A percentile compares a stretch with the other conserved stretches of the same genome.
These are phyloP conservation scores for Capsaspora owczarzaki DNA, from an alignment of 78 protist genomes.

Conservation along the genomic window DNA sequence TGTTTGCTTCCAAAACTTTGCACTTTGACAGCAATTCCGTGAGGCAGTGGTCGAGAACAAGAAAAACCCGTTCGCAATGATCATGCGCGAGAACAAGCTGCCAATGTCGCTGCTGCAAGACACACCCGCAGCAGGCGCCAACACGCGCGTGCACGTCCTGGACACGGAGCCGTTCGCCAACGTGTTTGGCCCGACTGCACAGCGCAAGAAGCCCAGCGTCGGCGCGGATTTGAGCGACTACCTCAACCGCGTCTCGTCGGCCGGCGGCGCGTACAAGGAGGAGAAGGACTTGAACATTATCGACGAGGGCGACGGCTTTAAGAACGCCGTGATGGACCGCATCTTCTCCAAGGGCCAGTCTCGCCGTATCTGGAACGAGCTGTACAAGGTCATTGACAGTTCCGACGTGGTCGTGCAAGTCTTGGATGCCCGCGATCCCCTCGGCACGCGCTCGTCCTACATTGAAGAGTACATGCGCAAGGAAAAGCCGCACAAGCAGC, in stretches of 20 bases:
- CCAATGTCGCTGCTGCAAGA: conserved; percentile 61
- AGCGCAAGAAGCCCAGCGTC: conserved; percentile 73
- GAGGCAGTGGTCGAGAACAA: conserved; percentile 35
- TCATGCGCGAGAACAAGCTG: conserved; percentile 40
- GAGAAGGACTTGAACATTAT: conserved; percentile 59
- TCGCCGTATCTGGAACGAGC: conserved; percentile 88
- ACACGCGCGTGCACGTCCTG: conserved; percentile 15
- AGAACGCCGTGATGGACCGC: conserved; percentile 21
- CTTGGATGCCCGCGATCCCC: conserved; percentile 95
- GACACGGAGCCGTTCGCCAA: conserved; percentile 67
- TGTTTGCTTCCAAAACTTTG: no score
- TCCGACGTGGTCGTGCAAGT: conserved; percentile 90
- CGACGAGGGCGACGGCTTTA: background rate
- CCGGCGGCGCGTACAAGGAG: conserved; percentile 42
- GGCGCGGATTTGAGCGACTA: background rate
- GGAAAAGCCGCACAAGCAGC: conserved; percentile 89
- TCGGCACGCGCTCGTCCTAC: conserved; percentile 88
- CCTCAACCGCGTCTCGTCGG: no score
- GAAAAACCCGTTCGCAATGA: conserved; percentile 70
- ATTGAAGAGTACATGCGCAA: conserved; percentile 49
- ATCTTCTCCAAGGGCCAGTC: conserved; percentile 89
- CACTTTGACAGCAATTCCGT: conserved; percentile 29
- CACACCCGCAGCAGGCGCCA: no score
- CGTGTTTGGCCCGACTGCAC: conserved; percentile 82
- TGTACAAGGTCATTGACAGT: conserved; percentile 91